Percentiles rank a stretch among this genome's conserved stretches.
Conservation (phyloP, 108 stramenopile species). For the Nitzschia sp. region DNA sequence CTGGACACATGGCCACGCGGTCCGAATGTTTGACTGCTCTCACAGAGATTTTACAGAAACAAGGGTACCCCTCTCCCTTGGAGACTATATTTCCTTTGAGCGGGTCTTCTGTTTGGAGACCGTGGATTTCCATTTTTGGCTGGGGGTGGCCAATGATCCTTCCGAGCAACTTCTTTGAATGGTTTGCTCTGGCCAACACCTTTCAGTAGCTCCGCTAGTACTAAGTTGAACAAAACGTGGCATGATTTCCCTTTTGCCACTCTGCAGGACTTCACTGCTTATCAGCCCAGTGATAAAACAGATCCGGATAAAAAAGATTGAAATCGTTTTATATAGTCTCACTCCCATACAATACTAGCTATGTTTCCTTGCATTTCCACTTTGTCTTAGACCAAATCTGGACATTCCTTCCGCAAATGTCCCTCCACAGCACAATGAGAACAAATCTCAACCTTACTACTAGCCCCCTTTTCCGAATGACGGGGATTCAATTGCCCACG, state of each 20-base stretch:
- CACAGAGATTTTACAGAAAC: constrained; percentile 30
- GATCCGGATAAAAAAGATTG: too few species aligned
- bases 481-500: constrained; percentile 37
- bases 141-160: constrained; percentile 42
- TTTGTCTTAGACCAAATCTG: constrained; percentile 30
- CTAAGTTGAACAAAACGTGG: too few species aligned
- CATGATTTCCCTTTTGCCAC: too few species aligned
- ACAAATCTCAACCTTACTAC: constrained; percentile 30
- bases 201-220: constrained; percentile 23
- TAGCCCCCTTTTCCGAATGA: not conserved
- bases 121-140: constrained; percentile 24
- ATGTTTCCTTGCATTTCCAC: too few species aligned
- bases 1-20: constrained; percentile 49
- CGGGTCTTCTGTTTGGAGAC: constrained; percentile 31
- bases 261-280: too few species aligned
- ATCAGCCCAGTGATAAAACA: too few species aligned
- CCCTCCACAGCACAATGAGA: constrained; percentile 41
- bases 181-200: constrained; percentile 44
- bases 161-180: constrained; percentile 65
- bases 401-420: constrained; percentile 49
- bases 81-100: constrained; percentile 27
- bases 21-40: constrained; percentile 45
- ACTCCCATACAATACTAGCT: too few species aligned
- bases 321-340: too few species aligned
- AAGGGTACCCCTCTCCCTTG: constrained; percentile 46